Conservation (phyloP, 495 filamentous ascomycete species). For the Penicillium flavigenum region DNA sequence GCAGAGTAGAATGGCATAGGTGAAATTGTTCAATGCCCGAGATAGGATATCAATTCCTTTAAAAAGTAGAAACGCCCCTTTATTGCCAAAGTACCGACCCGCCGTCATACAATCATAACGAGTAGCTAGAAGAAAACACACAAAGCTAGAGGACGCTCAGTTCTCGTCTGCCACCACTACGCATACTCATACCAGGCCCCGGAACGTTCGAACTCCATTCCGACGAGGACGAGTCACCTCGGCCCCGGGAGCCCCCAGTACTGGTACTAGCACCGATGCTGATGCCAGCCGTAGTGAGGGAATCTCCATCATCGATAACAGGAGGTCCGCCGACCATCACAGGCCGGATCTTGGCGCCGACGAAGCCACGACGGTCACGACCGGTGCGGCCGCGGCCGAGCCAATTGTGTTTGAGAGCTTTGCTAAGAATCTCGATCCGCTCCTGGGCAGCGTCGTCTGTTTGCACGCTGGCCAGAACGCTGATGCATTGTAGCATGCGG, state of each 20-base stretch:
- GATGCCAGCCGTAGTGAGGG: conserved; percentile 30
- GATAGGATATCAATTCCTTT: conserved; percentile 10
- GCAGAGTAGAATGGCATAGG: not conserved
- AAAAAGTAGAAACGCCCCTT: conserved; percentile 8
- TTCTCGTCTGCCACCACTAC: conserved; percentile 31
- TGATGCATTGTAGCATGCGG: conserved; percentile 94
- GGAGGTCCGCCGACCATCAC: conserved; percentile 33
- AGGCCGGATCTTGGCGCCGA: conserved; percentile 61
- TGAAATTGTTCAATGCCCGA: not conserved
- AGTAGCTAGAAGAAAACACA: conserved; percentile 15
- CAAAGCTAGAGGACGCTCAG: conserved; percentile 33
- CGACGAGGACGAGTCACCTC: conserved; percentile 31
- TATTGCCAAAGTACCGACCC: conserved; percentile 2
- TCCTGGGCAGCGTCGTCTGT: conserved; percentile 69
- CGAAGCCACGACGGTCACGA: conserved; percentile 83
- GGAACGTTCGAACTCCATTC: conserved; percentile 25
- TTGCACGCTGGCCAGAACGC: conserved; percentile 77
- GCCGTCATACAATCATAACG: conserved; percentile 15
- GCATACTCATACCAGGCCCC: conserved; percentile 26
- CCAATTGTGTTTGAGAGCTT: conserved; percentile 94
- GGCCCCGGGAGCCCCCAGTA: conserved; percentile 21
- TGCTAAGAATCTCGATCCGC: conserved; percentile 78
- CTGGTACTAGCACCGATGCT: conserved; percentile 30
- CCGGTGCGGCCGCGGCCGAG: conserved; percentile 86
- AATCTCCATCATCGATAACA: conserved; percentile 26